These are phyloP conservation scores for Penicillium sp. DNA, from an alignment of 2,329 filamentous ascomycete species.

Conservation along the genomic window DNA sequence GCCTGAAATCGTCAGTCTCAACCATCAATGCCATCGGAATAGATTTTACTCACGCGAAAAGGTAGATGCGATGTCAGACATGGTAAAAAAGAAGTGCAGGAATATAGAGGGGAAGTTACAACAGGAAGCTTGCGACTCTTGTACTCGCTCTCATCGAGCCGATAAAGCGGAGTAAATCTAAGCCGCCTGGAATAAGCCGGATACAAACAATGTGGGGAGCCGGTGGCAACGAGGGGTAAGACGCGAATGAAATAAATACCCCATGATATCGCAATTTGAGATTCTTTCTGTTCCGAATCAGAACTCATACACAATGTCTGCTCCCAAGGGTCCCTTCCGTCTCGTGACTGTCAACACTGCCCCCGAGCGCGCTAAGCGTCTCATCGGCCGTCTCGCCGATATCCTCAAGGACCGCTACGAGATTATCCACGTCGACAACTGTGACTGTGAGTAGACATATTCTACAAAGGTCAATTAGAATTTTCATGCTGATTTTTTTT, in stretches of 20 bases:
- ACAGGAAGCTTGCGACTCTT: neutral
- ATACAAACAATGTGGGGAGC: conserved; percentile 22
- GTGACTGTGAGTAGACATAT: conserved; percentile 51
- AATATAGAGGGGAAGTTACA: neutral
- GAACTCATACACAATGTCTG: conserved; percentile 24
- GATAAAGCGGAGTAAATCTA: conserved; percentile 26
- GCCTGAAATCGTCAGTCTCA: conserved; percentile 41
- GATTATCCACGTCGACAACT: conserved; percentile 63
- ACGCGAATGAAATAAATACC: conserved; percentile 12
- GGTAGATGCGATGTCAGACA: conserved; percentile 39
- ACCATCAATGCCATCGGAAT: neutral
- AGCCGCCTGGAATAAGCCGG: conserved; percentile 23
- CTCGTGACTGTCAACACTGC: conserved; percentile 69
- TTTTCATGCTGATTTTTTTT: conserved; percentile 1
- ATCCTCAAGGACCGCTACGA: conserved; percentile 63
- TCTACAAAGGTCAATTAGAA: neutral
- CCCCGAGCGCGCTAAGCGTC: conserved; percentile 61
- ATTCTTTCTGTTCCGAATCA: neutral
- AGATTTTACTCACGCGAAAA: conserved; percentile 33
- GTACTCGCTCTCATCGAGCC: conserved; percentile 1
- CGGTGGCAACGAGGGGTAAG: conserved; percentile 13
- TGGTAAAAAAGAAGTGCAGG: conserved; percentile 4
- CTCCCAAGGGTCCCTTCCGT: conserved; percentile 58
- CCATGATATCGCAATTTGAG: conserved; percentile 17
- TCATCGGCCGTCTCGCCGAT: conserved; percentile 63